phyloP scores from a whole-genome alignment of 805 yeast species.

The Cyberlindnera xishuangbannaensis region DNA sequence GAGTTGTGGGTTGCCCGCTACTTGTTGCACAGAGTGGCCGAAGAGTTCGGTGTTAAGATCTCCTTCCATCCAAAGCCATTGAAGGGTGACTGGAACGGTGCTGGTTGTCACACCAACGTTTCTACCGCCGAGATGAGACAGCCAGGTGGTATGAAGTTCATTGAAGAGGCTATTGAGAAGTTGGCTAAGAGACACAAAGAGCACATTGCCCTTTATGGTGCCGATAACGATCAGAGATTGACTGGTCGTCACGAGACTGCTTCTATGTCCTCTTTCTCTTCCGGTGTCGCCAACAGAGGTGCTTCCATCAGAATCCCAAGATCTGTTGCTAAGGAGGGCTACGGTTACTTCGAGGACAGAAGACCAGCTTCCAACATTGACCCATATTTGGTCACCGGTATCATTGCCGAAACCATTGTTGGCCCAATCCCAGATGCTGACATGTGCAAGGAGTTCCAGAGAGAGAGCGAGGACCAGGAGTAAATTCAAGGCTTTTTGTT shows the following conservation, averaged over 20 bases:
- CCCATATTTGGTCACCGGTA: slow-evolving; percentile 98
- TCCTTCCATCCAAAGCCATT: slow-evolving; percentile 99
- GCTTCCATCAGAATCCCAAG: slow-evolving; percentile 98
- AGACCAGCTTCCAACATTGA: slow-evolving; percentile 99
- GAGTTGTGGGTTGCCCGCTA: slow-evolving; percentile 95
- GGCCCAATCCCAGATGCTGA: slow-evolving; percentile 94
- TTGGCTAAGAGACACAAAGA: slow-evolving; percentile 94
- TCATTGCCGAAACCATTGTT: slow-evolving; percentile 93
- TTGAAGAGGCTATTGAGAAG: slow-evolving; percentile 89
- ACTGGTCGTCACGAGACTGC: slow-evolving; percentile 99
- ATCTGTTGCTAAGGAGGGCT: slow-evolving; percentile 96
- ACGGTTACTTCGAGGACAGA: slow-evolving; percentile 98
- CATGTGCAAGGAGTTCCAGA: slow-evolving; percentile 83
- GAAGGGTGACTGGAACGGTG: slow-evolving; percentile 99
- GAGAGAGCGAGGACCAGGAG: slow-evolving; percentile 43
- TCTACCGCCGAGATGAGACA: slow-evolving; percentile 88
- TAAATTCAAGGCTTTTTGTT: not conserved
- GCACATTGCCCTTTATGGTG: slow-evolving; percentile 92
- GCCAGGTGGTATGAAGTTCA: slow-evolving; percentile 93
- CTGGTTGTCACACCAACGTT: slow-evolving; percentile 99
- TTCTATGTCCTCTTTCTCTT: slow-evolving; percentile 80
- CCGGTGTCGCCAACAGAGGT: slow-evolving; percentile 99
- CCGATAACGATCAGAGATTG: slow-evolving; percentile 91
- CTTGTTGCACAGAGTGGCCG: slow-evolving; percentile 89
- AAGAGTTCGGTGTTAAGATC: slow-evolving; percentile 97